Base-by-base conservation (phyloP, 768 basidiomycete genomes). In the Tylopilus felleus region DNA sequence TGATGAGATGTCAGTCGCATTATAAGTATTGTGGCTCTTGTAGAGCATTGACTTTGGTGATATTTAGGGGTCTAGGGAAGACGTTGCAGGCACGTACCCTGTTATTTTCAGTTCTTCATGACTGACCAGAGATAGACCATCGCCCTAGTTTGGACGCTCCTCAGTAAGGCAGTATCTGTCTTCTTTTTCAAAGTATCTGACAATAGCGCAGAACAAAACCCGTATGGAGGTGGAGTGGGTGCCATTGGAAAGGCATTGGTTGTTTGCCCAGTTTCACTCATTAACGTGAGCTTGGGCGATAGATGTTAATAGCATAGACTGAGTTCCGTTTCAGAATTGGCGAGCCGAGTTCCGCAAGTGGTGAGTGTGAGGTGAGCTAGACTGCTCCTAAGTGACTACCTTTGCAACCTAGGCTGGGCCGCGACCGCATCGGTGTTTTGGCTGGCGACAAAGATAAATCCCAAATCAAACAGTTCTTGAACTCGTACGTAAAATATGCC, bases 261-360 rank as follows among this genome's bases (percentile, higher is more conserved):
- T 56, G 97, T 93, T 29, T 97, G 96, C 65, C 97, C 97, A 0
- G 96, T 97, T 13, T 87, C 93, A 13, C 75, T 98, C 29, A 75
- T 95, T 59, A 89, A 84, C 56, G 93, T 93, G 62, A 58, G 81
- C 66, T 36, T 44, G 8, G 35, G n/a, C 41, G 27, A 49, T 35
- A 29, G 17, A 27, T n/a, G n/a, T 10, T 19, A 27, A 45, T 13
- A 17, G 29, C 14, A 14, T 9, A 31, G 14, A 27, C 52, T 60
- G 10, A 56, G 5, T 17, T 31, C 29, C 38, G 31, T 42, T 58
- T 35, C 7, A 96, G 86, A 98, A 98, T 66, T 99, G 97, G 97
- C 88, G 84, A 67, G 85, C 84, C 39, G 97, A 99, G 69, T 93
- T 99, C 65, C 80, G 87, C 61, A 98, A 98, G 74, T 99, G 97